These are phyloP conservation scores for Phialophora tarda DNA, from an alignment of 2,329 filamentous ascomycete genomes.

Conservation along the genomic window DNA sequence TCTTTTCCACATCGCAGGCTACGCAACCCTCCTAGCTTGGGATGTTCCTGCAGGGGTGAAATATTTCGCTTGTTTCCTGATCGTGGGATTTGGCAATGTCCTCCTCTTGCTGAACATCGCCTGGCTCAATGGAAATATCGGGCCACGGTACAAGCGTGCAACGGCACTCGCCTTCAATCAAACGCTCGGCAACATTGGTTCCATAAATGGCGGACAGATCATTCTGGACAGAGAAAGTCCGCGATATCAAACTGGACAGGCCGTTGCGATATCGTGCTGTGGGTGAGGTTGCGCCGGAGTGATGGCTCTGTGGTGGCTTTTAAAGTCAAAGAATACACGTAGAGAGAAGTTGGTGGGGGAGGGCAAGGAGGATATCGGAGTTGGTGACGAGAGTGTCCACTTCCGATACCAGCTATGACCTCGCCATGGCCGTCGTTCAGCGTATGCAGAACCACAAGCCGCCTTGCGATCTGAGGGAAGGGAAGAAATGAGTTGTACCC, in stretches of 20 bases:
- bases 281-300: neutral
- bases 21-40: conserved; percentile 3
- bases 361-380: neutral
- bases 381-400: conserved; percentile 8
- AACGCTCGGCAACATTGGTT: conserved; percentile 6
- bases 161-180: conserved; percentile 4
- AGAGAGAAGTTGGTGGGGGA: neutral
- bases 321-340: neutral
- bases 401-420: conserved; percentile 9
- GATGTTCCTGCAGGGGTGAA: conserved; percentile 1
- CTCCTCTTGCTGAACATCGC: conserved; percentile 6
- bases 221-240: conserved; percentile 1
- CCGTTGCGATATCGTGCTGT: neutral
- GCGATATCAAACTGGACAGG: conserved; percentile 9
- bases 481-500: neutral
- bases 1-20: conserved; percentile 2
- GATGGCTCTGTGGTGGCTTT: neutral
- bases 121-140: conserved; percentile 10
- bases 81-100: neutral
- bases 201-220: conserved; percentile 7
- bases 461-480: neutral
- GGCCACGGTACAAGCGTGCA: conserved; percentile 14
- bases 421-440: neutral
- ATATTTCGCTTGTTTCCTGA: conserved; percentile 3
- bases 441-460: neutral